Conservation (phyloP, 2,329 filamentous ascomycete genomes). For the Fonsecaea nubica region DNA sequence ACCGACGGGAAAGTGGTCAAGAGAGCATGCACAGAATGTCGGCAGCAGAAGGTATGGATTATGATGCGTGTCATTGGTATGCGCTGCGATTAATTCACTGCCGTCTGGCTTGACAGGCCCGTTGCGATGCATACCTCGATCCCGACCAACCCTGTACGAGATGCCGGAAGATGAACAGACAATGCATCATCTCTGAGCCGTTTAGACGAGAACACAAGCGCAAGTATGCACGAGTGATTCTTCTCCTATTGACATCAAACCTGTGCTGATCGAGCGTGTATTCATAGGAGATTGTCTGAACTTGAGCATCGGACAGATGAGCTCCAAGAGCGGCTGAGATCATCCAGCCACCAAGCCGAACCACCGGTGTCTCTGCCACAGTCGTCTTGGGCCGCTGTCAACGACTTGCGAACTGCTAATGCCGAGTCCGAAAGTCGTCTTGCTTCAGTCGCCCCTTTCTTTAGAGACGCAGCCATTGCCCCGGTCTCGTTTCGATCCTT, state of each 20-base stretch:
- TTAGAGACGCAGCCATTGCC: slow-evolving; percentile 33
- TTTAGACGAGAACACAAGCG: slow-evolving; percentile 54
- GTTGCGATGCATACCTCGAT: slow-evolving; percentile 49
- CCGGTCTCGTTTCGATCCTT: slow-evolving; percentile 36
- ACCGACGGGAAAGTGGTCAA: slow-evolving; percentile 42
- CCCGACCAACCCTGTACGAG: slow-evolving; percentile 47
- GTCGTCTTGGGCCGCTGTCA: slow-evolving; percentile 39
- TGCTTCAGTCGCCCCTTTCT: slow-evolving; percentile 37
- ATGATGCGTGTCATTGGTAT: not conserved
- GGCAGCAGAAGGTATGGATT: slow-evolving; percentile 48
- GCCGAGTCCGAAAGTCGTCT: slow-evolving; percentile 45
- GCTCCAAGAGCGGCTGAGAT: slow-evolving; percentile 46
- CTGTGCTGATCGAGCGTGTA: not conserved
- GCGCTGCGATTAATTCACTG: not conserved
- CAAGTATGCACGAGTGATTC: slow-evolving; percentile 36
- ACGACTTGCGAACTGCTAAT: slow-evolving; percentile 40
- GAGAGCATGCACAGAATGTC: slow-evolving; percentile 53
- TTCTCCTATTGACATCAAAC: not conserved
- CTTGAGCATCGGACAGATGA: slow-evolving; percentile 49
- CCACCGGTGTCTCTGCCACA: slow-evolving; percentile 41
- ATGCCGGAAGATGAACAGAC: slow-evolving; percentile 47
- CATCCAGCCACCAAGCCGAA: slow-evolving; percentile 39
- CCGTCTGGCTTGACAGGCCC: not conserved
- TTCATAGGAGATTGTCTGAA: slow-evolving; percentile 46
- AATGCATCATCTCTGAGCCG: slow-evolving; percentile 51